These are phyloP conservation scores for Viola pubescens DNA, from an alignment of 441 rosid species.

Conservation along the genomic window DNA sequence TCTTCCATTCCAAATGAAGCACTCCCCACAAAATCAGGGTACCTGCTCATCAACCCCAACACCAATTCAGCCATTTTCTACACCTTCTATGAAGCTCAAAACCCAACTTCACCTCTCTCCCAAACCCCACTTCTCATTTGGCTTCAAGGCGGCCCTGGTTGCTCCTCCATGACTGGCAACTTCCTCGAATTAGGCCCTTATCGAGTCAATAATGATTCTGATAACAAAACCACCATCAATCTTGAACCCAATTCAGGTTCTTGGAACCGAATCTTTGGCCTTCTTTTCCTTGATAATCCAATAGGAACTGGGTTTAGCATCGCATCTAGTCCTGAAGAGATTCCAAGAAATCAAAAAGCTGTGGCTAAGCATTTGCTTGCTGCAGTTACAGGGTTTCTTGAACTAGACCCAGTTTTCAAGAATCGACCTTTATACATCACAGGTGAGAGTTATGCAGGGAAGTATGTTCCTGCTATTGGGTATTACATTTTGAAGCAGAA, in stretches of 20 bases:
- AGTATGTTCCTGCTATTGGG: too few species aligned
- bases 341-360: too few species aligned
- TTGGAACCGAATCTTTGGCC: conserved; percentile 75
- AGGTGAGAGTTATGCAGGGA: too few species aligned
- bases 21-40: conserved; percentile 70
- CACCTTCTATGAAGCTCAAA: conserved; percentile 69
- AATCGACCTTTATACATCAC: too few species aligned
- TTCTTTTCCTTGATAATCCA: conserved; percentile 2
- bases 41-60: conserved; percentile 47
- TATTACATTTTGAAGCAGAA: conserved; percentile 36
- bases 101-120: conserved; percentile 30
- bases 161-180: conserved; percentile 85
- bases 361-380: too few species aligned
- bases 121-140: conserved; percentile 65
- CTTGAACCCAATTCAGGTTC: conserved; percentile 53
- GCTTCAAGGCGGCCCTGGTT: conserved; percentile 93
- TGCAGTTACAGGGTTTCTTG: too few species aligned
- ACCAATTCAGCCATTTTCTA: conserved; percentile 61
- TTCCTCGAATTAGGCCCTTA: conserved; percentile 76
- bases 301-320: too few species aligned
- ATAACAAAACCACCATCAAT: conserved; percentile 14
- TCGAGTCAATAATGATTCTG: conserved; percentile 31
- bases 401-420: too few species aligned
- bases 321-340: too few species aligned
- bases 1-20: conserved; percentile 37